Conservation (phyloP, 805 yeast species). For the Suhomyces xylopsoci region DNA sequence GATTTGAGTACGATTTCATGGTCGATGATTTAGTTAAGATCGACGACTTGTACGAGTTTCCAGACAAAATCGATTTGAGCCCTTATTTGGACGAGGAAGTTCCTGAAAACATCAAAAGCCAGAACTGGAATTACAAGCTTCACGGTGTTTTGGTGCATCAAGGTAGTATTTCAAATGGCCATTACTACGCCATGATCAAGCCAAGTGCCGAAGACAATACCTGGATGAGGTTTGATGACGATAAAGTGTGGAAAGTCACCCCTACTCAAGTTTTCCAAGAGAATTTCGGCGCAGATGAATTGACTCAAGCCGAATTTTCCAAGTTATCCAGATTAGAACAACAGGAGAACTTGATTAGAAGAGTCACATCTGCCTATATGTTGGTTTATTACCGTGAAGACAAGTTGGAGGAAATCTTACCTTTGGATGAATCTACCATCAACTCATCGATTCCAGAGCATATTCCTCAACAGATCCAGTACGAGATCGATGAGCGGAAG, state of each 20-base stretch:
- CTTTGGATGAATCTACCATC: constrained; percentile 50
- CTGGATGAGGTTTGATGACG: constrained; percentile 96
- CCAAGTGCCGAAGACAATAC: constrained; percentile 52
- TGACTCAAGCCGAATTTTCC: constrained; percentile 47
- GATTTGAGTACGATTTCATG: constrained; percentile 92
- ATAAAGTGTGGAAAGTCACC: constrained; percentile 85
- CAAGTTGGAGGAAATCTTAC: constrained; percentile 55
- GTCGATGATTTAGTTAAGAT: constrained; percentile 85
- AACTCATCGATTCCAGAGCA: constrained; percentile 51
- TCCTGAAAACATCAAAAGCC: constrained; percentile 37
- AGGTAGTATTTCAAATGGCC: constrained; percentile 95
- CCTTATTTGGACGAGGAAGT: constrained; percentile 69
- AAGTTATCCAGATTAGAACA: constrained; percentile 57
- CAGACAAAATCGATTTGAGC: constrained; percentile 73
- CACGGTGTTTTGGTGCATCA: constrained; percentile 96
- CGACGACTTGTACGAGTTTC: constrained; percentile 89
- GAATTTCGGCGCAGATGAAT: constrained; percentile 79
- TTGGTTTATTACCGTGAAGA: constrained; percentile 81
- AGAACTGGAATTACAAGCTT: constrained; percentile 73
- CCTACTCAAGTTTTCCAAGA: constrained; percentile 83
- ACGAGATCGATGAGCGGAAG: constrained; percentile 59
- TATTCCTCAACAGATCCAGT: constrained; percentile 60
- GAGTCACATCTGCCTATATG: constrained; percentile 97
- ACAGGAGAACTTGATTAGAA: constrained; percentile 58
- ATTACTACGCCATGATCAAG: constrained; percentile 89